Evolutionary conservation across 495 filamentous ascomycete genomes (phyloP).

Genomic region (Penicillium robsamsonii): DNA sequence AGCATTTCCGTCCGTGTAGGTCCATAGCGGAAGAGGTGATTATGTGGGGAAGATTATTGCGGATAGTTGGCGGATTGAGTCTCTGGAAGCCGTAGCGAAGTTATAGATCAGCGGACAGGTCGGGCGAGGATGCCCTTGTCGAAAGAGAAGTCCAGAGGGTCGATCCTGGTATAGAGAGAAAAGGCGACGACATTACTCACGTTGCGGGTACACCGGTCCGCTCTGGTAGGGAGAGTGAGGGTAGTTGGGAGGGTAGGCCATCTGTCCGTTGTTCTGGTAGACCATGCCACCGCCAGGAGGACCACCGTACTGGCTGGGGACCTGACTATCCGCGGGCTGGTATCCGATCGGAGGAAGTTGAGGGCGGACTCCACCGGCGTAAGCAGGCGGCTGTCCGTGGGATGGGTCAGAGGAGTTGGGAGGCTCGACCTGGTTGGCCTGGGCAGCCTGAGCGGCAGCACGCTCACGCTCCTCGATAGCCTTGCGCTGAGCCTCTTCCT

Average conservation of each 20-base stretch:
- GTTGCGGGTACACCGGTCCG: conserved; percentile 75
- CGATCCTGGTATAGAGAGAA: conserved; percentile 17
- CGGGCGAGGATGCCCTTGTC: conserved; percentile 18
- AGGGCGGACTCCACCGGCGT: conserved; percentile 57
- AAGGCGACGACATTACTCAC: conserved; percentile 47
- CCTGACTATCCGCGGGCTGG: conserved; percentile 60
- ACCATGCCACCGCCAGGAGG: conserved; percentile 54
- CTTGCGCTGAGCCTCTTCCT: conserved; percentile 88
- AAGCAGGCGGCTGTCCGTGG: conserved; percentile 56
- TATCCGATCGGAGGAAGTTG: conserved; percentile 89
- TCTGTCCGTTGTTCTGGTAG: conserved; percentile 62
- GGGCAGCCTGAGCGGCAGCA: conserved; percentile 53
- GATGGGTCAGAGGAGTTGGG: conserved; percentile 55
- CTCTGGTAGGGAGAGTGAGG: conserved; percentile 74
- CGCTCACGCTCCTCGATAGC: conserved; percentile 85
- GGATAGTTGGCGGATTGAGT: conserved; percentile 44
- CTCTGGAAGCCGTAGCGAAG: conserved; percentile 38
- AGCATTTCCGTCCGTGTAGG: conserved; percentile 21
- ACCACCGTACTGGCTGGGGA: conserved; percentile 62
- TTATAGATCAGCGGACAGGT: conserved; percentile 27
- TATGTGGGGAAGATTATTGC: conserved; percentile 36
- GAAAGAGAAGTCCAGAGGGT: conserved; percentile 18
- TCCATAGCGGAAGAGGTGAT: conserved; percentile 21
- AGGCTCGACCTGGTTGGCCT: conserved; percentile 55
- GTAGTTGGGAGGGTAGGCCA: conserved; percentile 67